Conservation (phyloP, 371 early-diverging fungal species). For the Actinomortierella wolfii region DNA sequence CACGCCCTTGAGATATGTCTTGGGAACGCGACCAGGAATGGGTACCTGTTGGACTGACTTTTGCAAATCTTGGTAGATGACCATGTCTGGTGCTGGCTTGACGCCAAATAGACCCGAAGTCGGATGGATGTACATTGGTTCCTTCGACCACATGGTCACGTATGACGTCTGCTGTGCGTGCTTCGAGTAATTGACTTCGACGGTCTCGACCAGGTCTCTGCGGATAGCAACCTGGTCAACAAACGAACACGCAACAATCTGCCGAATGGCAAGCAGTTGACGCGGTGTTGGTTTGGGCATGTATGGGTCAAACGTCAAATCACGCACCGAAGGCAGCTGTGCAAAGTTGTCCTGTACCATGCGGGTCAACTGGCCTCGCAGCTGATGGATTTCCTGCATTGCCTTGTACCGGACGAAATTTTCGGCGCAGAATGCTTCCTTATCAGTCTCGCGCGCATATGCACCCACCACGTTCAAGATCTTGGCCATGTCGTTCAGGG, state of each 20-base stretch:
- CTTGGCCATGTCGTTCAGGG: constrained; percentile 83
- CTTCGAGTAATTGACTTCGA: constrained; percentile 53
- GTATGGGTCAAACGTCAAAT: constrained; percentile 49
- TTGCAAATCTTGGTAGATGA: constrained; percentile 73
- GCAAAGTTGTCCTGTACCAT: constrained; percentile 76
- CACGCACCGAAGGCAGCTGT: constrained; percentile 23
- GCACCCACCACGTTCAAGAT: constrained; percentile 89
- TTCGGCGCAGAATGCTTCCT: constrained; percentile 72
- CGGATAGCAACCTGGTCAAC: constrained; percentile 91
- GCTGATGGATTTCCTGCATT: constrained; percentile 90
- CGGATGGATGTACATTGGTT: constrained; percentile 79
- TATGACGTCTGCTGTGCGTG: constrained; percentile 67
- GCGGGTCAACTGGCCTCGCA: constrained; percentile 84
- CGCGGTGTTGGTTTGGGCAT: constrained; percentile 77
- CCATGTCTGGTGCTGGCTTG: constrained; percentile 77
- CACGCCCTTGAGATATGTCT: constrained; percentile 80
- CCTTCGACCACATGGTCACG: constrained; percentile 80
- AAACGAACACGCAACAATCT: constrained; percentile 88
- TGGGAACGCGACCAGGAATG: constrained; percentile 45
- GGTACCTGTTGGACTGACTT: constrained; percentile 45
- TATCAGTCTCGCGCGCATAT: constrained; percentile 80
- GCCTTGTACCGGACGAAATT: constrained; percentile 90
- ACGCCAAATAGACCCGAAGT: constrained; percentile 64
- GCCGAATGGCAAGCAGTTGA: constrained; percentile 77
- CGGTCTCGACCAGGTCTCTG: constrained; percentile 69